Evolutionary conservation across 1,139 yeast species (phyloP), one percentile per base, ranked within the genome.

Genomic region (Hemisphaericaspora xylofermentans): DNA sequence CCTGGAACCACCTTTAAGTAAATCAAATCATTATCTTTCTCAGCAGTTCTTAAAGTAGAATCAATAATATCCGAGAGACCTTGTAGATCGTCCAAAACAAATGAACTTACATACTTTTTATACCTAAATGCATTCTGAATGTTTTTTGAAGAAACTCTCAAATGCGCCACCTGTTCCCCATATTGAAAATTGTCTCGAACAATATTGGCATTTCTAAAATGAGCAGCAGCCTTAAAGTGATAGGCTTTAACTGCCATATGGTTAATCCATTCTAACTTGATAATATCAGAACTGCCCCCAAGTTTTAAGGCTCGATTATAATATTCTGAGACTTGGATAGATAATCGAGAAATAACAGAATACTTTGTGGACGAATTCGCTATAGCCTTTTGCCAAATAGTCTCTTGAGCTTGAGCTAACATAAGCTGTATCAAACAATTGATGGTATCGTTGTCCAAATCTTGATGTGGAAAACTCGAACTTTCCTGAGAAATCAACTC

Each of bases 331-430:
- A 82, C 83, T 52, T 83, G 87, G 7, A 69, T 61, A 0, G 95
- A 76, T 35, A 91, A 61, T 50, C 80, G 77, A 0, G 94, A 74
- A 4, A 88, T 63, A 3, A 81, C 68, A 0, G 83, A 66, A 54
- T 85, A 80, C 53, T 82, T 60, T 3, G 69, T 65, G n/a, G 14
- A 14, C n/a, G 74, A 75, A 28, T 65, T 59, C 6, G 51, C 40
- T 1, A 77, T 62, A 0, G 96, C 91, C 53, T 82, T 82, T 39
- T 76, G 80, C 96, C 96, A 89, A 42, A 84, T 80, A 9, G 80
- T 72, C 56, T 91, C 97, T 58, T 89, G 96, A 0, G 96, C 94
- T 53, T 88, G 95, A 0, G 95, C 95, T 31, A 86, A 57, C 77
- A 80, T 78, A 17, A 88, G 51, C n/a, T 49, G 49, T 36, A 54